Evolutionary conservation across 1,139 yeast genomes (phyloP), one percentile per base, ranked within the genome.

Genomic region (Nakaseomyces delphensis): DNA sequence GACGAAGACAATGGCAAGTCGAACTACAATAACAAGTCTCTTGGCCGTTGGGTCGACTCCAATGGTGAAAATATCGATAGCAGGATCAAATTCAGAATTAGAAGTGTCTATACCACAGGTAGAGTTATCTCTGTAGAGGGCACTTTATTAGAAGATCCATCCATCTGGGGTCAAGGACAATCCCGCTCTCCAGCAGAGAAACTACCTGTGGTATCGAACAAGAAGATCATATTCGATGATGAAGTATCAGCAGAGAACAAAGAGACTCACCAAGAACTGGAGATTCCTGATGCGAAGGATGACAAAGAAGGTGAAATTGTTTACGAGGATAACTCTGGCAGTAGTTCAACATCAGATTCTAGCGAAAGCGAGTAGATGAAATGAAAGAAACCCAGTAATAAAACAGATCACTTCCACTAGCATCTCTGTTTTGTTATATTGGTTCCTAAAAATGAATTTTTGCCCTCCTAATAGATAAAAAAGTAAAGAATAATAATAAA

Each of bases 31-130:
- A 41, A 43, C 19, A 49, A 56, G 46, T 79, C 89, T 0, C 68
- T 83, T 54, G 98, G 97, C 2, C 74, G 83, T 61, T 91, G 97
- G 97, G 70, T 70, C 10, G 96, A 89, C 59, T 82, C 71, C 41
- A 68, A 75, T 43, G 94, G 82, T 18, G 69, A 73, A 41, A 77
- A 79, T 45, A 69, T 91, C 31, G 96, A 83, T 53, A 96, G 96
- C 3, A 85, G 83, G 62, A 63, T 89, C 43, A 70, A 70, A 52
- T 87, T 91, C 62, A 76, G 79, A 6, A 76, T 89, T 31, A 83
- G 78, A 59, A 70, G 78, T 27, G 71, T 89, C 45, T 81, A 80
- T 55, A 79, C 84, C 14, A 74, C 89, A 3, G 95, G 96, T 13
- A 79, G 79, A 61, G 81, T 86, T 45, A 79, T 87, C 15, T 81